Evolutionary conservation across 345 rosid species (phyloP), one percentile per base, ranked within the genome.

Genomic region (Hypericum perforatum): DNA sequence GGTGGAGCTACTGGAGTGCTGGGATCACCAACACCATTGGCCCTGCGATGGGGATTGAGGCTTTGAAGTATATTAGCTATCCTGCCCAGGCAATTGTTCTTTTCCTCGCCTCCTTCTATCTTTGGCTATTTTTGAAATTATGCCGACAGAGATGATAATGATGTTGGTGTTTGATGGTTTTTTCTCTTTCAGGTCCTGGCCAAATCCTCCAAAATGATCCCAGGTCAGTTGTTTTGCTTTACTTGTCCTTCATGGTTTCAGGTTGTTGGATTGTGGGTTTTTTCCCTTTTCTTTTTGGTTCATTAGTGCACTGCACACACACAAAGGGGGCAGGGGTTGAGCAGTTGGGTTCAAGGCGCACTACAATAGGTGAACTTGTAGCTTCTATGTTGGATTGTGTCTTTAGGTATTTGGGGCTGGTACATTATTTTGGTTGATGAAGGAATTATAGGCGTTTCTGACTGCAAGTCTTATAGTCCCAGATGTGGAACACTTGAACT

Each of bases 31-130:
- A 91, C 61, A 85, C 98, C 0, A 91, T 88, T 68, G 98, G 98
- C 47, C 98, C 98, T 0, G 90, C 98, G 48, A 81, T 92, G 94
- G 98, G 96, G 11, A 92, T 92, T 56, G 96, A 92, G 67, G 98
- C 98, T 42, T 61, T 92, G 50, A 92, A 92, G 73, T 92, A 88
- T 67, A 92, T 92, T 40, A 88, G 98, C 57, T 92, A 92, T 63
- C 98, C 98, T 6, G 98, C 98, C 49, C 98, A 92, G 97, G 97
- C 66, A 69, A 57, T 22, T 22, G 32, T 22, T 22, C n/a, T 50
- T 43, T 54, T 32, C 14, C 2, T 12, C n/a, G 13, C 14, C 49
- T 14, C 16, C 16, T 11, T 9, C 16, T 15, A 5, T 9, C 8
- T 13, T 46, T 46, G 15, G 15, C 15, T 7, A 16, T 2, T 45